These are phyloP conservation scores for Vitis hybrid DNA, from an alignment of 177 flowering plant species.

Conservation along the genomic window DNA sequence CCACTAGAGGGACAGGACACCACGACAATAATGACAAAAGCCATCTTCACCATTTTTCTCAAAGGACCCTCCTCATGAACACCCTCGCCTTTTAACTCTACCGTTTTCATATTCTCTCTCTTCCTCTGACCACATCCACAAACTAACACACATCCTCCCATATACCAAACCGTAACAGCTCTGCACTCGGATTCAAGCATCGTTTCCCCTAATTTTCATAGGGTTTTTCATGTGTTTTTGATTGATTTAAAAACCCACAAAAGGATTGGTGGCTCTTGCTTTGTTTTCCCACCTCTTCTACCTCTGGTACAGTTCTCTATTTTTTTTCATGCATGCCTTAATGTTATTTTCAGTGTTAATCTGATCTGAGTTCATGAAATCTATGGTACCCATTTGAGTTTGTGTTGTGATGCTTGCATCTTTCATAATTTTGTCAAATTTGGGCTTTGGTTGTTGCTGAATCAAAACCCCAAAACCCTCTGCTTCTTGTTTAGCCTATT, in stretches of 20 bases:
- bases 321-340: background rate
- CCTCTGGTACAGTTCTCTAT: constrained; percentile 7
- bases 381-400: constrained; percentile 4
- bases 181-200: background rate
- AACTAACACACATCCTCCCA: no score
- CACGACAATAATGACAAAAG: constrained; percentile 27
- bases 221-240: constrained; percentile 20
- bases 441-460: background rate
- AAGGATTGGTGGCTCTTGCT: constrained; percentile 28
- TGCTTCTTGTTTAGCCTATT: background rate
- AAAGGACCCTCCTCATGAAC: constrained; percentile 11
- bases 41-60: constrained; percentile 27
- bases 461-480: background rate
- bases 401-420: background rate
- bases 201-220: constrained; percentile 6
- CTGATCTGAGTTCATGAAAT: background rate
- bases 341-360: constrained; percentile 5
- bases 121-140: background rate
- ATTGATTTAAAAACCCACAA: constrained; percentile 44
- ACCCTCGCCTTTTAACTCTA: background rate
- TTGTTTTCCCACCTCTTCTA: constrained; percentile 11
- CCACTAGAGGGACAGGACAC: constrained; percentile 20
- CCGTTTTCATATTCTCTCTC: background rate
- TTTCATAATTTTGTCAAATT: constrained; percentile 3
- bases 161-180: background rate